phyloP scores from a whole-genome alignment of 2,329 filamentous ascomycete genomes.

The Botrytis squamosa region DNA sequence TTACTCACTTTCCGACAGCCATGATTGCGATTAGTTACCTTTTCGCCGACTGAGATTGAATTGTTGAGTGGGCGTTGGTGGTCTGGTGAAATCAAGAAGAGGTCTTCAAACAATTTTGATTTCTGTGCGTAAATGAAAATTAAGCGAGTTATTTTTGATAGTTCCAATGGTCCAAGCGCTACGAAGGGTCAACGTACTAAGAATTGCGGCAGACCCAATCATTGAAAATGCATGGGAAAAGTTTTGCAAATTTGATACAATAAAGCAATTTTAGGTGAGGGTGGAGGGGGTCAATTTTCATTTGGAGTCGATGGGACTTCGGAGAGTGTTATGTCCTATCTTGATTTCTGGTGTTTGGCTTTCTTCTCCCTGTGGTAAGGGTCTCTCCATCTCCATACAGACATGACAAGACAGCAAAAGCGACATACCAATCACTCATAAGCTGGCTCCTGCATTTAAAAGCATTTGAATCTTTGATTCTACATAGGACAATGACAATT shows the following conservation, averaged over 20 bases:
- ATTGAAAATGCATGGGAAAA: background rate
- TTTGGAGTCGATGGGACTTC: background rate
- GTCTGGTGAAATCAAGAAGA: conserved; percentile 17
- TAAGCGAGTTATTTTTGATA: conserved; percentile 17
- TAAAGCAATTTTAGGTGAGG: background rate
- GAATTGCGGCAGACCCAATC: background rate
- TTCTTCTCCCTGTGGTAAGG: background rate
- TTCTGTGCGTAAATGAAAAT: conserved; percentile 21
- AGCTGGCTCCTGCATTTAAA: background rate
- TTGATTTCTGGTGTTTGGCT: background rate
- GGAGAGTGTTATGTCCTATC: background rate
- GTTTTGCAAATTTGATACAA: background rate
- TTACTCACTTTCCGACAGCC: conserved; percentile 76
- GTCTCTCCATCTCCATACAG: background rate
- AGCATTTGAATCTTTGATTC: background rate
- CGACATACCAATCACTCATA: background rate
- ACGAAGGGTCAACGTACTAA: background rate
- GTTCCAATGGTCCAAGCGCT: conserved; percentile 4
- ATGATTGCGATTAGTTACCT: conserved; percentile 60
- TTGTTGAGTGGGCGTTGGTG: conserved; percentile 24
- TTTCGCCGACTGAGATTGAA: conserved; percentile 33
- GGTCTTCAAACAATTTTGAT: conserved; percentile 18
- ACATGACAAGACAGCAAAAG: background rate
- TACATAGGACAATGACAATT: background rate
- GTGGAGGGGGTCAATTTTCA: background rate